Conservation (phyloP, 1,139 yeast genomes). For the Nakaseomyces sp. region DNA sequence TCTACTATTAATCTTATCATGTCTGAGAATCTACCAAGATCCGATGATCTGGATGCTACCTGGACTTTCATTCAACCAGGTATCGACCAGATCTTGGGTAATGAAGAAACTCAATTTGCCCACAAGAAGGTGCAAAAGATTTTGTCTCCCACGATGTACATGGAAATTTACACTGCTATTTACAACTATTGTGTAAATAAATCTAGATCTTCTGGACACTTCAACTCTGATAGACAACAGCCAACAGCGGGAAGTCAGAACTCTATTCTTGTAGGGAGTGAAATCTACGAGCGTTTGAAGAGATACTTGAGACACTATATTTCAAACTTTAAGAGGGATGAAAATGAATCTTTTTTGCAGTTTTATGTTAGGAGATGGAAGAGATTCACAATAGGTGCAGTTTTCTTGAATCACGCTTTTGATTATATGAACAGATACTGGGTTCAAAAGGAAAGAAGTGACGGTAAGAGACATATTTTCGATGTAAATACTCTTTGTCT, state of each 20-base stretch:
- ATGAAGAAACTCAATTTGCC: constrained; percentile 18
- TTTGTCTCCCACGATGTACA: constrained; percentile 63
- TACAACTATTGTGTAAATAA: constrained; percentile 90
- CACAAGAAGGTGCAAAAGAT: constrained; percentile 43
- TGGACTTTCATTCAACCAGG: constrained; percentile 76
- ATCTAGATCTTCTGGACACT: constrained; percentile 44
- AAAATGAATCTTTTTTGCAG: constrained; percentile 63
- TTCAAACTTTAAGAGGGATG: constrained; percentile 37
- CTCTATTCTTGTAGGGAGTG: constrained; percentile 65
- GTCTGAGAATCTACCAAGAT: constrained; percentile 33
- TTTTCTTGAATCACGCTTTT: constrained; percentile 84
- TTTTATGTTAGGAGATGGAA: constrained; percentile 87
- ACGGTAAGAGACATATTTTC: constrained; percentile 83
- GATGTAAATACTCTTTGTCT: constrained; percentile 86
- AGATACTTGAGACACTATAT: constrained; percentile 59
- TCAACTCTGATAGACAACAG: constrained; percentile 28
- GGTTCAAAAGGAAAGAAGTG: constrained; percentile 94
- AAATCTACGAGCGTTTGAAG: constrained; percentile 67
- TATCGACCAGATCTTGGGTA: constrained; percentile 58
- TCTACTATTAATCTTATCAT: too few relatives aligned
- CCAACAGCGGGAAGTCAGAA: constrained; percentile 26
- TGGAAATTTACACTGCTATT: constrained; percentile 72
- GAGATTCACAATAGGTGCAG: constrained; percentile 84
- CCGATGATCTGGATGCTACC: constrained; percentile 54
- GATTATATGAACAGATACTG: constrained; percentile 95